Base-by-base conservation (phyloP, 768 basidiomycete genomes). In the Rickenella mellea region DNA sequence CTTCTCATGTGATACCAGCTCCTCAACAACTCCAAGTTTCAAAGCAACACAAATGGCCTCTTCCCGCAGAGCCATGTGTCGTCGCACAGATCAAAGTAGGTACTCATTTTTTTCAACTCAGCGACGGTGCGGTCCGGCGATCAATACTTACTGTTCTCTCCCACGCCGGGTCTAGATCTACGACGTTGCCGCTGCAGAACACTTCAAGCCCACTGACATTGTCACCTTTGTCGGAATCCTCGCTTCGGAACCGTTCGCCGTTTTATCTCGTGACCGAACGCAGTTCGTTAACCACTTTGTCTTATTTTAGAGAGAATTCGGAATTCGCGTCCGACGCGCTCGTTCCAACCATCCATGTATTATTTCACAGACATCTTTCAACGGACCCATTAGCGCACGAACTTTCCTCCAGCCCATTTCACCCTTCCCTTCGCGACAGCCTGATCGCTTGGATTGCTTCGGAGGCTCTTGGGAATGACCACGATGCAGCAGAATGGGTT, bases 191-290 rank as follows among this genome's bases (percentile, higher is more conserved):
- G 49, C 57, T 15, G 54, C 64, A 1, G 68, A 76, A 17, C 54
- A 61, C 1, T 60, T 82, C 37, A 79, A 74, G 48, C 58, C 78
- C 12, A 78, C 83, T 0, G 78, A 85, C 42, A 42, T 86, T 6
- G 60, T 68, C 12, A 80, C 71, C 6, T 85, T 90, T 50, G 71
- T 89, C 33, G 87, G 87, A 5, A 78, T 88, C n/a, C 55, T 81
- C 14, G 70, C 77, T 0, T 68, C 66, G 41, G 85, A 88, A 50
- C 59, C 68, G 83, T 83, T 58, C 25, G 78, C 12, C 27, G 26
- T 37, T 44, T 41, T 40, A 29, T n/a, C n/a, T n/a, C n/a, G n/a
- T n/a, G n/a, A n/a, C n/a, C n/a, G n/a, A n/a, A n/a, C n/a, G n/a
- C n/a, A n/a, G n/a, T n/a, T n/a, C n/a, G n/a, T n/a, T n/a, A n/a